Evolutionary conservation across 768 basidiomycete genomes (phyloP).

Genomic region (Termitomyces sp.): DNA sequence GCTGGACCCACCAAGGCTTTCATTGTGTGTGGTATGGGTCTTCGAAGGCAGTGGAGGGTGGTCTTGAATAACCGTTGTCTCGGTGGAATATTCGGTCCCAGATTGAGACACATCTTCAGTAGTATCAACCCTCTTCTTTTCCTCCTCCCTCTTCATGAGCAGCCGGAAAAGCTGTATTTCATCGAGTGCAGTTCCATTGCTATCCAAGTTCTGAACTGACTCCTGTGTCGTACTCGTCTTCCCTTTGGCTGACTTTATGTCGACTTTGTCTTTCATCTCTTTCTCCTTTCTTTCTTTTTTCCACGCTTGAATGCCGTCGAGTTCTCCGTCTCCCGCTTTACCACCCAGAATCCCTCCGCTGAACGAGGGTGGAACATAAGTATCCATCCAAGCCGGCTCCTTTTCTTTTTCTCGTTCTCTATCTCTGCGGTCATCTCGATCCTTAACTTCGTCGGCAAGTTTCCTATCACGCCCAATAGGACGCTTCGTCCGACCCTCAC

Average conservation of each 20-base stretch:
- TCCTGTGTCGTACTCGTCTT: slow-evolving; percentile 3
- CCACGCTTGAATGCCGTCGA: slow-evolving; percentile 84
- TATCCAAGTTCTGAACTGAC: slow-evolving; percentile 13
- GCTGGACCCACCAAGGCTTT: not conserved
- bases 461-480: slow-evolving; percentile 55
- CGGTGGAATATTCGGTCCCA: not conserved
- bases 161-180: slow-evolving; percentile 83
- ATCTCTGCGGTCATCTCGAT: slow-evolving; percentile 32
- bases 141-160: slow-evolving; percentile 77
- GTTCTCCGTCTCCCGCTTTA: slow-evolving; percentile 53
- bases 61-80: not conserved
- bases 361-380: slow-evolving; percentile 63
- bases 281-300: slow-evolving; percentile 81
- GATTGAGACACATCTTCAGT: slow-evolving; percentile 5
- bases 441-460: slow-evolving; percentile 38
- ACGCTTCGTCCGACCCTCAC: slow-evolving; percentile 60
- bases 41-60: not conserved
- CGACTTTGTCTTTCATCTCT: slow-evolving; percentile 49
- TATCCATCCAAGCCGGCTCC: slow-evolving; percentile 92
- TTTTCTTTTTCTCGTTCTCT: slow-evolving; percentile 69
- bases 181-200: slow-evolving; percentile 47
- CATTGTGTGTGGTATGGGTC: not conserved
- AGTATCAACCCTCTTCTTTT: slow-evolving; percentile 32
- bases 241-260: slow-evolving; percentile 3
- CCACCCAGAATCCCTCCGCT: slow-evolving; percentile 61